A percentile compares a stretch with the other conserved stretches of the same genome.
Evolutionary conservation across 768 basidiomycete genomes (phyloP).

Genomic region (Lentinula raphanica): DNA sequence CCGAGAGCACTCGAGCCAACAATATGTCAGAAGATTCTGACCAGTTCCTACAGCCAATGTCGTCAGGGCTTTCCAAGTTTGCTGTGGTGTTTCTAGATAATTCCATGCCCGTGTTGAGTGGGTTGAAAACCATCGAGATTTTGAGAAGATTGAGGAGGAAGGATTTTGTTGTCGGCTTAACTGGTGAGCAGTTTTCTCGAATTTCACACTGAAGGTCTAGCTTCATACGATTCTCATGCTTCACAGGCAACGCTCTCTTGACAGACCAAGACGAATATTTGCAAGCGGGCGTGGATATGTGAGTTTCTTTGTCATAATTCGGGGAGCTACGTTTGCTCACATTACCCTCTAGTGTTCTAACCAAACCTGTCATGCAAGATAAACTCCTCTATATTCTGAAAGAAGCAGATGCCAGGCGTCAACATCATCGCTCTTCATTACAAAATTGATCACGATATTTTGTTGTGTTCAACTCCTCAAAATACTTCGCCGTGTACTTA

Average conservation of each 20-base stretch:
- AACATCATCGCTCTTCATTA: background rate
- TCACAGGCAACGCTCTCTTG: constrained; percentile 1
- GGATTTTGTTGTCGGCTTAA: constrained; percentile 64
- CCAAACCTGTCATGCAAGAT: constrained; percentile 73
- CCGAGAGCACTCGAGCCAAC: background rate
- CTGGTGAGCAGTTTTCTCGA: constrained; percentile 27
- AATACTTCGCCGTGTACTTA: no score
- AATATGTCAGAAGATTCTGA: background rate
- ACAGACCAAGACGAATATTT: constrained; percentile 1
- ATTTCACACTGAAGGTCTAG: no score
- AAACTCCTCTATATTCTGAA: constrained; percentile 40
- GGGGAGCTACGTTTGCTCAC: no score
- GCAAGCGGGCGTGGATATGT: constrained; percentile 6
- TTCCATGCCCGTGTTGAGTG: constrained; percentile 66
- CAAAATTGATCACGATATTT: no score
- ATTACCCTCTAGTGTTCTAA: constrained; percentile 72
- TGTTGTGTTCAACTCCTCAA: no score
- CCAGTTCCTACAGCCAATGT: no score
- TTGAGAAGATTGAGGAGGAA: constrained; percentile 44
- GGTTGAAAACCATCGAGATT: constrained; percentile 46
- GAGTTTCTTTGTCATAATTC: background rate
- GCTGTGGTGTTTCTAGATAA: constrained; percentile 31
- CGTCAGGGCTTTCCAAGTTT: background rate
- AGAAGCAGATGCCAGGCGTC: constrained; percentile 40
- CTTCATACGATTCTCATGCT: background rate